Base-by-base conservation (phyloP, 2,329 filamentous ascomycete genomes). In the Phaeosphaeriaceae sp. region DNA sequence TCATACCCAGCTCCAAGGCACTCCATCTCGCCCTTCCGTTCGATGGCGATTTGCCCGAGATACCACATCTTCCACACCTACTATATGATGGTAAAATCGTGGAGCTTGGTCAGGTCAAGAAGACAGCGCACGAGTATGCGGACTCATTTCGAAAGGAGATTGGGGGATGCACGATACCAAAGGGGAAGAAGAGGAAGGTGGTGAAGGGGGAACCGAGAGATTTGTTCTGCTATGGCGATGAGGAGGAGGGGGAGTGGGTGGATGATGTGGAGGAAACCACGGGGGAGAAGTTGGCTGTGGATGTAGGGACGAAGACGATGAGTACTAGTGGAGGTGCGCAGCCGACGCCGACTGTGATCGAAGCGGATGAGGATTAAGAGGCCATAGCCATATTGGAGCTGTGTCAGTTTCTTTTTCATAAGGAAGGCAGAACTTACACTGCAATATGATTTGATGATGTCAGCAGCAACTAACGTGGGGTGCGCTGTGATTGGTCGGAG, bases 181-280 rank as follows among this genome's bases (percentile, higher is more conserved):
- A 68, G 55, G 70, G 69, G 5, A 73, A 69, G 64, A 68, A 75
- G 65, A 68, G 72, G 51, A 66, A 71, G 69, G 50, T 69, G 59
- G 45, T 71, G 31, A 65, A 77, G n/a, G 74, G 76, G 24, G 80
- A 79, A 41, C 81, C 86, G 1, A 77, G 79, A 27, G 88, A 91
- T 70, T 76, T 93, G 49, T 93, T 93, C 72, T 93, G 91, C 68
- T 78, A 81, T 50, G 73, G 76, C 24, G 77, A 79, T 15, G 77
- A 76, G 50, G 67, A 65, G 2, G 65, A 64, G 40, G 61, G 63
- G 7, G 74, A 74, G 13, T 76, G 71, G 68, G 70, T 70, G 45
- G 66, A 72, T 9, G 70, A 74, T 21, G 50, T 40, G 21, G 49
- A 52, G 31, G 51, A 61, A 27, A 9, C 25, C n/a, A n/a, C n/a